phyloP scores from a whole-genome alignment of 257 asterid species.

The Solanum sitiens region DNA sequence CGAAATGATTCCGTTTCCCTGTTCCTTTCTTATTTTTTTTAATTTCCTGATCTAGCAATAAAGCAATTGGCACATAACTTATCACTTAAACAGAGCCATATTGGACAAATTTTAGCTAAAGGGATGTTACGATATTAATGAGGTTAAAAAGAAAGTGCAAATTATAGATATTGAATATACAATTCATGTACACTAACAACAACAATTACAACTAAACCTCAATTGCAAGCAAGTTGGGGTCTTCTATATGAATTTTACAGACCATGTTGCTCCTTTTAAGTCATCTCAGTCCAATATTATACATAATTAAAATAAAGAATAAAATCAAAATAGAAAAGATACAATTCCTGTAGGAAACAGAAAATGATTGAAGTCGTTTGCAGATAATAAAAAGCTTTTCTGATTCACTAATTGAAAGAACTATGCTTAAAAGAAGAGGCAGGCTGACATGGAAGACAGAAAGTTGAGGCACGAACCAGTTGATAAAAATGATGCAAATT shows the following conservation, averaged over 20 bases:
- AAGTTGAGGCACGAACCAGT: neutral
- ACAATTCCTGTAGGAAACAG: neutral
- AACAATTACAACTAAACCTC: neutral
- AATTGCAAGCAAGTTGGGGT: neutral
- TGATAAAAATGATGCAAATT: neutral
- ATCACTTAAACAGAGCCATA: neutral
- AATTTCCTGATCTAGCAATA: neutral
- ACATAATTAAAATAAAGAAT: neutral
- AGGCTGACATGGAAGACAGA: neutral
- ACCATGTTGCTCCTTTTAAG: neutral
- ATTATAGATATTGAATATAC: neutral
- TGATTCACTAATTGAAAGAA: neutral
- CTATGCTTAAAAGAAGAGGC: neutral
- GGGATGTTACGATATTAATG: neutral
- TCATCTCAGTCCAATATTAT: neutral
- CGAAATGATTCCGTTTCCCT: neutral
- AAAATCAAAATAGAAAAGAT: neutral
- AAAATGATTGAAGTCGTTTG: neutral
- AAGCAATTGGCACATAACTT: neutral
- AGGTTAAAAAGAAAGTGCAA: neutral
- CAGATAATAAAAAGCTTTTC: neutral
- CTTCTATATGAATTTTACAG: neutral
- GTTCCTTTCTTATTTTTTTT: neutral
- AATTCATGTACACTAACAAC: neutral
- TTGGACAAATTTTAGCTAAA: neutral